Evolutionary conservation across 2,329 filamentous ascomycete genomes (phyloP).

Genomic region (Botrytis squamosa): DNA sequence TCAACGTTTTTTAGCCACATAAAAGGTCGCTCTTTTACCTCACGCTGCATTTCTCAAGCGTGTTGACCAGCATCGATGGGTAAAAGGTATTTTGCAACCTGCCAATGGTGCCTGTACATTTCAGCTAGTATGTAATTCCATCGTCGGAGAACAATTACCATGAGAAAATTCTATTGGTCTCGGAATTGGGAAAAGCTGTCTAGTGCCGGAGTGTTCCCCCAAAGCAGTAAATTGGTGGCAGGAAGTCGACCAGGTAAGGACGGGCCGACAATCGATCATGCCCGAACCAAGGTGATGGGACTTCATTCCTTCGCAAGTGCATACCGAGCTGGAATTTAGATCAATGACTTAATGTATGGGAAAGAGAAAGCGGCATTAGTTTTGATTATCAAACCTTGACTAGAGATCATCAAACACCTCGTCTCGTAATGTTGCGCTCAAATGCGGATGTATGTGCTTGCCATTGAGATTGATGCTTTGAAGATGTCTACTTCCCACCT

Average conservation of each 20-base stretch:
- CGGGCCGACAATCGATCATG: constrained; percentile 17
- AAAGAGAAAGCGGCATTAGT: neutral
- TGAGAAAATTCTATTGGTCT: neutral
- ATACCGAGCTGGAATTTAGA: neutral
- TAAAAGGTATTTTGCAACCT: neutral
- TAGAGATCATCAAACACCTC: neutral
- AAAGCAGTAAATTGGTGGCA: constrained; percentile 16
- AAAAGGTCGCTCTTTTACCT: neutral
- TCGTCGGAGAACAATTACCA: neutral
- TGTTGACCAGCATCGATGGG: neutral
- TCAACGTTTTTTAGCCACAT: neutral
- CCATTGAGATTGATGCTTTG: neutral
- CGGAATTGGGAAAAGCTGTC: neutral
- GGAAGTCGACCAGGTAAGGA: constrained; percentile 4
- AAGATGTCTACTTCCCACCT: neutral
- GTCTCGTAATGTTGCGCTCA: neutral
- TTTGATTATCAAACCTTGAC: neutral
- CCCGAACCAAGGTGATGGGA: constrained; percentile 20
- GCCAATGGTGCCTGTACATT: neutral
- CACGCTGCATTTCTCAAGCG: neutral
- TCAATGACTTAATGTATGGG: neutral
- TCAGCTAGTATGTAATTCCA: neutral
- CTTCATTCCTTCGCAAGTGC: constrained; percentile 1
- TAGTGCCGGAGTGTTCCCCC: neutral
- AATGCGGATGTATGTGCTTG: neutral